Percentiles rank a stretch among this genome's conserved stretches.
phyloP scores from a whole-genome alignment of 306 rosid genomes.

The Gastrolobium villosum region DNA sequence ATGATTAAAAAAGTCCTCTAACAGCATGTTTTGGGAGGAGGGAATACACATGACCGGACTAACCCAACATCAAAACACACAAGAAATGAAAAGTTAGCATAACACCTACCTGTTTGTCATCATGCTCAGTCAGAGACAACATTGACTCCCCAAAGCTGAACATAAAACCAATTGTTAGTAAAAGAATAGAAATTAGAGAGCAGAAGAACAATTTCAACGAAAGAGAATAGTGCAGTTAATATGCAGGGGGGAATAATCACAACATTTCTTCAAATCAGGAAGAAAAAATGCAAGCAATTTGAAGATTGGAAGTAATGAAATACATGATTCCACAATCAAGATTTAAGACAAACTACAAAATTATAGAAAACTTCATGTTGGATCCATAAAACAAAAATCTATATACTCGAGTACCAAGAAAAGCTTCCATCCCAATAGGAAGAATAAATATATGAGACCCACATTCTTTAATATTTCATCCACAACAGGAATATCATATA shows the following conservation, averaged over 20 bases:
- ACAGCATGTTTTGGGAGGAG: slow-evolving; percentile 22
- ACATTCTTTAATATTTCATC: slow-evolving; percentile 33
- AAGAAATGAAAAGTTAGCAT: slow-evolving; percentile 9
- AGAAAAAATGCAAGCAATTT: slow-evolving; percentile 5
- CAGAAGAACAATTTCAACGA: slow-evolving; percentile 33
- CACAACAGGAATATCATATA: slow-evolving; percentile 33
- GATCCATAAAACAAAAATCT: slow-evolving; percentile 12
- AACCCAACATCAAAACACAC: slow-evolving; percentile 23
- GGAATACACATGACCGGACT: slow-evolving; percentile 15
- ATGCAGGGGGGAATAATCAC: slow-evolving; percentile 23
- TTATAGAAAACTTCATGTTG: slow-evolving; percentile 18
- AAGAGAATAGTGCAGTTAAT: slow-evolving; percentile 24
- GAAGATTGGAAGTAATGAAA: slow-evolving; percentile 38
- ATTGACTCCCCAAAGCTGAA: slow-evolving; percentile 94
- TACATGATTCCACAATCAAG: slow-evolving; percentile 17
- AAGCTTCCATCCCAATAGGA: slow-evolving; percentile 11
- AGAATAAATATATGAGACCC: slow-evolving; percentile 24
- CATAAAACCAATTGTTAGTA: slow-evolving; percentile 49
- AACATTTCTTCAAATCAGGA: slow-evolving; percentile 1
- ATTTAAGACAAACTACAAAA: slow-evolving; percentile 30
- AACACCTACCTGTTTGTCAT: slow-evolving; percentile 86
- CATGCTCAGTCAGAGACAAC: slow-evolving; percentile 94
- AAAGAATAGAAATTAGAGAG: slow-evolving; percentile 33
- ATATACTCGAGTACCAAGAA: not conserved
- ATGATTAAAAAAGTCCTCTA: slow-evolving; percentile 13